phyloP scores from a whole-genome alignment of 345 rosid genomes.

The Gossypium arboreum region DNA sequence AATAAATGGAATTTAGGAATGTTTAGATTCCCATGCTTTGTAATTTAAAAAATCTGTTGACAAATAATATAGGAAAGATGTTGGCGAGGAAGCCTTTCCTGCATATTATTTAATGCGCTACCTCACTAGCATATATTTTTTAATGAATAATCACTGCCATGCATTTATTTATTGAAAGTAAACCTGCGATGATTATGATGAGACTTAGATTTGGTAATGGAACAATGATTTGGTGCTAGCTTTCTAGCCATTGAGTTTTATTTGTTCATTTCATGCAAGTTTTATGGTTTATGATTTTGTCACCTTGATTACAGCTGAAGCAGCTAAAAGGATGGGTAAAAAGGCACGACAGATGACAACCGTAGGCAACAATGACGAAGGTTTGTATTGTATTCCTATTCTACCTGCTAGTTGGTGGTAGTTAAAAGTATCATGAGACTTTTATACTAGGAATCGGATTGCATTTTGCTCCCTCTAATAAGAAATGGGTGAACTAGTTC shows the following conservation, averaged over 20 bases:
- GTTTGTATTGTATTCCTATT: constrained; percentile 21
- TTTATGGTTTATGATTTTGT: constrained; percentile 4
- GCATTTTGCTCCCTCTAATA: no score
- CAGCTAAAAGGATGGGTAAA: constrained; percentile 48
- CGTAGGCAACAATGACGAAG: constrained; percentile 20
- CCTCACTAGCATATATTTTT: neutral
- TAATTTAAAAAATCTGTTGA: neutral
- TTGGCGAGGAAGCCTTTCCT: neutral
- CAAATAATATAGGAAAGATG: no score
- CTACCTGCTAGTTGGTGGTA: no score
- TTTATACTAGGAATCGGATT: no score
- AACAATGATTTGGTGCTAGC: neutral
- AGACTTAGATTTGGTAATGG: neutral
- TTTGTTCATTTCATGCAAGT: neutral
- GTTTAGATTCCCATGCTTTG: neutral
- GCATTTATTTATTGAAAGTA: no score
- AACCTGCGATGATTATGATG: no score
- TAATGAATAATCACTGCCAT: neutral
- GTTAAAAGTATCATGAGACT: no score
- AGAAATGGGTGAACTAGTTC: no score
- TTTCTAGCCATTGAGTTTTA: neutral
- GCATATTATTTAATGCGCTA: neutral
- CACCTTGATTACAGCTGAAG: constrained; percentile 44
- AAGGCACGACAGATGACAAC: constrained; percentile 29
- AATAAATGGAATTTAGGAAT: neutral